phyloP scores from a whole-genome alignment of 163 green algal genomes.

The Scenedesmus sp. region DNA sequence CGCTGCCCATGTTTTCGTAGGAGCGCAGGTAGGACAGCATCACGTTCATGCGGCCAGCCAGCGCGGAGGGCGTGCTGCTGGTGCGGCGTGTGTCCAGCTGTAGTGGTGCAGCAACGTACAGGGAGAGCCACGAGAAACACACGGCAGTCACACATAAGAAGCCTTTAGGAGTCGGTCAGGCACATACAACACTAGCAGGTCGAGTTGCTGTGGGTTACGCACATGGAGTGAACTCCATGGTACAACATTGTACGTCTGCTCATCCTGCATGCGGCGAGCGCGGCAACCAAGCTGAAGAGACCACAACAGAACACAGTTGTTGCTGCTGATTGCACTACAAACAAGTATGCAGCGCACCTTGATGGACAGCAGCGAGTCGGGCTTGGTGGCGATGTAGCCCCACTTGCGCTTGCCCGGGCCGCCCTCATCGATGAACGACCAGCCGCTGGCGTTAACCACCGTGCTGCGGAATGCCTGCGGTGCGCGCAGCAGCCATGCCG shows the following conservation, averaged over 20 bases:
- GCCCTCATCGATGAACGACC: constrained; percentile 43
- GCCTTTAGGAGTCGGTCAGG: too few species aligned
- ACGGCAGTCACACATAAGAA: not conserved
- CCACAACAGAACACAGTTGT: too few species aligned
- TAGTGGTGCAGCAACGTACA: not conserved
- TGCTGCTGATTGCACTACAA: too few species aligned
- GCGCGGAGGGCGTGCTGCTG: not conserved
- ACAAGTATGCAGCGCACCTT: constrained; percentile 10
- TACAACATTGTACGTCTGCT: too few species aligned
- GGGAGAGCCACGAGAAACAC: not conserved
- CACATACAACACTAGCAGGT: too few species aligned
- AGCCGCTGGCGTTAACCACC: constrained; percentile 20
- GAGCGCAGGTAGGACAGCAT: constrained; percentile 49
- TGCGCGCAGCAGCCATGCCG: not conserved
- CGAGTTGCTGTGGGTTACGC: too few species aligned
- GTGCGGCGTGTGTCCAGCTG: constrained; percentile 44
- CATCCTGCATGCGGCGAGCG: too few species aligned
- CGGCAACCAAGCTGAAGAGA: too few species aligned
- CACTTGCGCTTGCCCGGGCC: constrained; percentile 44
- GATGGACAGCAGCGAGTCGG: constrained; percentile 35
- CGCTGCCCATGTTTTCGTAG: constrained; percentile 41
- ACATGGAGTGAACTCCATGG: too few species aligned
- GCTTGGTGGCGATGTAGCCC: constrained; percentile 41
- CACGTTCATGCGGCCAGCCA: constrained; percentile 44
- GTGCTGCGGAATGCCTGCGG: constrained; percentile 3